Percentiles rank a stretch among this genome's conserved stretches.
Evolutionary conservation across 2,329 filamentous ascomycete species (phyloP).

Genomic region (Fusarium abutilonis): DNA sequence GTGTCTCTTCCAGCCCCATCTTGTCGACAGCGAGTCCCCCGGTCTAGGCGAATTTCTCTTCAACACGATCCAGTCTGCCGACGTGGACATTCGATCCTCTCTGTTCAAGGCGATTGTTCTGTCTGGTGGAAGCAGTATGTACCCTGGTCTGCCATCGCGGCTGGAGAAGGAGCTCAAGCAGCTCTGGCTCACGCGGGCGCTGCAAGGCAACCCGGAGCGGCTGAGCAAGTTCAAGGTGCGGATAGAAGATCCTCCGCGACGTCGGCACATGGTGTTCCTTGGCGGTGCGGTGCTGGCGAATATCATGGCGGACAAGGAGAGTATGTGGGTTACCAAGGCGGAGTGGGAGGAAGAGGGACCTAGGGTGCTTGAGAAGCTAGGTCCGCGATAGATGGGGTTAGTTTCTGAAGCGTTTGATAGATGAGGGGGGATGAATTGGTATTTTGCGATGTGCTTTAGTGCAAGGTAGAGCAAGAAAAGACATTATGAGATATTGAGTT

Average conservation of each 20-base stretch:
- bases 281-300: constrained; percentile 96
- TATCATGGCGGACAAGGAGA: constrained; percentile 98
- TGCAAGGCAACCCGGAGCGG: constrained; percentile 91
- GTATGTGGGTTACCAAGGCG: constrained; percentile 97
- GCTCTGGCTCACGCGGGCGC: constrained; percentile 91
- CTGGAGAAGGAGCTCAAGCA: constrained; percentile 99
- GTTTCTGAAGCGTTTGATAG: constrained; percentile 22
- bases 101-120: constrained; percentile 98
- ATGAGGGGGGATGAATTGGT: constrained; percentile 24
- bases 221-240: constrained; percentile 99
- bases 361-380: constrained; percentile 88
- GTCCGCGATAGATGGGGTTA: constrained; percentile 72
- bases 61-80: constrained; percentile 96
- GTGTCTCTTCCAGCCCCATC: constrained; percentile 97
- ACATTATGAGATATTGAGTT: constrained; percentile 21
- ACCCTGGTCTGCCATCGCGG: constrained; percentile 91
- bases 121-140: constrained; percentile 98
- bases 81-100: constrained; percentile 92
- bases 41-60: constrained; percentile 97
- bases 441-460: constrained; percentile 34
- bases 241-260: constrained; percentile 95
- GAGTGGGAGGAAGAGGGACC: constrained; percentile 96
- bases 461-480: constrained; percentile 42
- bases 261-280: constrained; percentile 99
- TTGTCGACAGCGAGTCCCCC: constrained; percentile 96